Percentiles rank a stretch among this genome's conserved stretches.
These are phyloP conservation scores for Flaveria floridana DNA, from an alignment of 140 eudicot species.

Conservation along the genomic window DNA sequence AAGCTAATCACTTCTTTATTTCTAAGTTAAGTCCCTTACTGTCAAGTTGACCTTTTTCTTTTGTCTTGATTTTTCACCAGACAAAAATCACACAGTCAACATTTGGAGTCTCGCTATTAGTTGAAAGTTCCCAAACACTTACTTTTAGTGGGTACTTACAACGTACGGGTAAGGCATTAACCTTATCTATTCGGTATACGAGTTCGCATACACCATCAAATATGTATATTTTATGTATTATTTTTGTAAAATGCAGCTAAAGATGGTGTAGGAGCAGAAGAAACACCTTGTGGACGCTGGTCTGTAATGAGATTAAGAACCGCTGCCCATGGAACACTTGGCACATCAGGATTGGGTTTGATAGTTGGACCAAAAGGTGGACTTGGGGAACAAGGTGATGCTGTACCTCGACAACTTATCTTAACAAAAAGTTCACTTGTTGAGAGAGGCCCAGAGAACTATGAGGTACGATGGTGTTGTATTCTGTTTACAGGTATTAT, in stretches of 20 bases:
- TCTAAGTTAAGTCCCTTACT: background rate
- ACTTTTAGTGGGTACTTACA: constrained; percentile 51
- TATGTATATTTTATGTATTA: background rate
- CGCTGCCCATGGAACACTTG: constrained; percentile 86
- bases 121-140: constrained; percentile 72
- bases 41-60: constrained; percentile 11
- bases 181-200: constrained; percentile 18
- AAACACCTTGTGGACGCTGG: constrained; percentile 93
- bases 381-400: constrained; percentile 92
- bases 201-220: background rate
- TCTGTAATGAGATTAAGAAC: constrained; percentile 79
- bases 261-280: constrained; percentile 94
- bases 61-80: constrained; percentile 39
- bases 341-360: constrained; percentile 58
- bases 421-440: constrained; percentile 83
- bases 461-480: constrained; percentile 59
- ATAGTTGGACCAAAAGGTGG: constrained; percentile 93
- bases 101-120: constrained; percentile 66
- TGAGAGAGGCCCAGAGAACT: constrained; percentile 88
- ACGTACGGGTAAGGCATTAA: constrained; percentile 60
- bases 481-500: background rate
- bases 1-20: background rate
- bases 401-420: constrained; percentile 88
- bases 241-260: constrained; percentile 56
- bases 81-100: constrained; percentile 74